Conservation (phyloP, 208 protist genomes). For the Trypanosoma vivax region DNA sequence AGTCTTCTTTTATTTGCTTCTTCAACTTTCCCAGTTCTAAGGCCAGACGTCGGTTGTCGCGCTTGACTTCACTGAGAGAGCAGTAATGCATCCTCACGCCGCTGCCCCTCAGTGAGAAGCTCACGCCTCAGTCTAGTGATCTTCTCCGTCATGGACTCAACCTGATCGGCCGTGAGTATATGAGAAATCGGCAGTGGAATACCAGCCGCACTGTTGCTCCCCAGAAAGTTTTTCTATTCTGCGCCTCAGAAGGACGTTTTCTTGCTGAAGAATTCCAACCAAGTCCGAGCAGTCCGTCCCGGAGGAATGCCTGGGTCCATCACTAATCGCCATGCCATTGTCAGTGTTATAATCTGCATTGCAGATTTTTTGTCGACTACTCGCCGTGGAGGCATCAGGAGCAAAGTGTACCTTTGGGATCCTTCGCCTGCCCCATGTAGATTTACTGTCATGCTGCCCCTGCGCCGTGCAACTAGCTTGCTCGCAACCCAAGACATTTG, state of each 20-base stretch:
- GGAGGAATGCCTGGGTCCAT: no score
- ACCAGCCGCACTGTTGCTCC: background rate
- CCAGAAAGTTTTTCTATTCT: slow-evolving; percentile 7
- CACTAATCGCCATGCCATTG: no score
- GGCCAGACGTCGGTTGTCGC: background rate
- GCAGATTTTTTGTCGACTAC: no score
- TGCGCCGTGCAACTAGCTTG: no score
- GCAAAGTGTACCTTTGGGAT: no score
- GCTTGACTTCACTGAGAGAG: background rate
- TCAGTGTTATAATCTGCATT: no score
- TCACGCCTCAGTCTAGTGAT: slow-evolving; percentile 13
- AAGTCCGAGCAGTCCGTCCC: background rate
- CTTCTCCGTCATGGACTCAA: slow-evolving; percentile 8
- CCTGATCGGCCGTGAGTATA: background rate
- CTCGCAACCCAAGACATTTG: no score
- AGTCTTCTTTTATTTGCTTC: background rate
- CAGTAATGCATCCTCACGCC: background rate
- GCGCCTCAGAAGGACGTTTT: slow-evolving; percentile 9
- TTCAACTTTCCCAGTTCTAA: slow-evolving; percentile 1
- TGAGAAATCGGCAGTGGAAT: no score
- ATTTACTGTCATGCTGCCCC: no score
- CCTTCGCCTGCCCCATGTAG: no score
- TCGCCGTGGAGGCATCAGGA: no score
- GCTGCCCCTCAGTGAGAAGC: slow-evolving; percentile 2
- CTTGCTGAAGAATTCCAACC: background rate